These are phyloP conservation scores for Penicillium subrubescens DNA, from an alignment of 495 filamentous ascomycete genomes.

Conservation along the genomic window DNA sequence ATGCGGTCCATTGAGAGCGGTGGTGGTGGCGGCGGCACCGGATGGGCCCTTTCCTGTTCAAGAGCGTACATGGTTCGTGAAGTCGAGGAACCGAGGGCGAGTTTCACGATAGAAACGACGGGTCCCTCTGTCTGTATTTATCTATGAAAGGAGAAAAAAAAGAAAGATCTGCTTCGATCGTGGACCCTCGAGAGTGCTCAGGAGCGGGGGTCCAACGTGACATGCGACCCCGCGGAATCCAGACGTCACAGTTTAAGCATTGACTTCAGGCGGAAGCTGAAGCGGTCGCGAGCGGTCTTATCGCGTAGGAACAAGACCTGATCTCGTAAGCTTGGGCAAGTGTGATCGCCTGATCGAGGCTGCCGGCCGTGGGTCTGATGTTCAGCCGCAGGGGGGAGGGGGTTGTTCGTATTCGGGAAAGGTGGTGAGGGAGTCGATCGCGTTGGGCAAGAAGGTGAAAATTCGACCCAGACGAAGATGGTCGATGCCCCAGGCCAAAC, in stretches of 20 bases:
- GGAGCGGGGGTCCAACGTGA: conserved; percentile 17
- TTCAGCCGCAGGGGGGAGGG: background rate
- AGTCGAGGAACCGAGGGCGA: conserved; percentile 31
- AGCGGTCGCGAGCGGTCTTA: conserved; percentile 14
- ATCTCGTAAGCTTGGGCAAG: background rate
- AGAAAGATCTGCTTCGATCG: conserved; percentile 11
- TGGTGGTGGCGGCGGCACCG: conserved; percentile 40
- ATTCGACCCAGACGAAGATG: background rate
- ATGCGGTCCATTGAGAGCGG: conserved; percentile 54
- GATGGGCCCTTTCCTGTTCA: conserved; percentile 47
- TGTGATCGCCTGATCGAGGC: background rate
- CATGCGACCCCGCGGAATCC: conserved; percentile 35
- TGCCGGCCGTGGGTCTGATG: no score
- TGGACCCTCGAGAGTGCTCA: conserved; percentile 10
- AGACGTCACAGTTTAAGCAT: conserved; percentile 40
- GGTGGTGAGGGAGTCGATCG: conserved; percentile 7
- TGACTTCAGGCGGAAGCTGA: conserved; percentile 25
- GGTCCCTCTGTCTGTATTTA: conserved; percentile 14
- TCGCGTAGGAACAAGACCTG: background rate
- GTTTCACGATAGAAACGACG: conserved; percentile 17
- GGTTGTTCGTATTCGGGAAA: background rate
- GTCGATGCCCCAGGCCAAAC: conserved; percentile 6
- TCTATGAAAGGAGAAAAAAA: background rate
- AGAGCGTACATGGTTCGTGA: conserved; percentile 47
- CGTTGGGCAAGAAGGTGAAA: conserved; percentile 2